Evolutionary conservation across 2,329 filamentous ascomycete genomes (phyloP).

Genomic region (Phialemoniopsis sp.): DNA sequence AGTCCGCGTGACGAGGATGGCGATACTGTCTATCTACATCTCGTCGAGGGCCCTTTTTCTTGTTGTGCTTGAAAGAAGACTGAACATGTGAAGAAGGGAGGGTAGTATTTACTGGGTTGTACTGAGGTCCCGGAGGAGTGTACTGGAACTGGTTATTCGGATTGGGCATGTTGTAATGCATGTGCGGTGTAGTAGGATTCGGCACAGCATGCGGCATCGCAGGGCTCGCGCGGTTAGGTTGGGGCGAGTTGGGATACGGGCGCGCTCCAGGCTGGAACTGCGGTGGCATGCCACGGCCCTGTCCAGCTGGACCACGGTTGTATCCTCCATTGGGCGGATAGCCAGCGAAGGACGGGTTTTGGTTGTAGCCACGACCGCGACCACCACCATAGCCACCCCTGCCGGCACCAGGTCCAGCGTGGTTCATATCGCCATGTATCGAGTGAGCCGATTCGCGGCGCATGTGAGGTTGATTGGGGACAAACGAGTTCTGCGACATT

Average conservation of each 20-base stretch:
- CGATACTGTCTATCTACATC: slow-evolving; percentile 42
- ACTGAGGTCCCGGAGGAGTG: slow-evolving; percentile 45
- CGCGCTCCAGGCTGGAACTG: slow-evolving; percentile 37
- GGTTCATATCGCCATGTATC: slow-evolving; percentile 67
- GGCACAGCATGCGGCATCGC: slow-evolving; percentile 60
- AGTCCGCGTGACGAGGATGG: slow-evolving; percentile 29
- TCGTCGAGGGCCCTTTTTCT: slow-evolving; percentile 41
- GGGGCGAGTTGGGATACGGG: slow-evolving; percentile 61
- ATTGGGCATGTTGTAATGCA: slow-evolving; percentile 62
- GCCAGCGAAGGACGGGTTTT: slow-evolving; percentile 43
- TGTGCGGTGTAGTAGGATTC: slow-evolving; percentile 60
- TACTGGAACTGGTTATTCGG: slow-evolving; percentile 60
- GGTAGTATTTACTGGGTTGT: slow-evolving; percentile 56
- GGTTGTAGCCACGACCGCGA: slow-evolving; percentile 45
- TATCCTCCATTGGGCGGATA: slow-evolving; percentile 32
- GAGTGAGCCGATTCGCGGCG: slow-evolving; percentile 86
- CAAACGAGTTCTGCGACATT: slow-evolving; percentile 56
- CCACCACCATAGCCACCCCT: slow-evolving; percentile 50
- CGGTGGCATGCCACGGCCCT: slow-evolving; percentile 44
- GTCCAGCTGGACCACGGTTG: slow-evolving; percentile 33
- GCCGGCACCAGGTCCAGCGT: slow-evolving; percentile 53
- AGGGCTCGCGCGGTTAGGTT: slow-evolving; percentile 60
- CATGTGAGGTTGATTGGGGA: slow-evolving; percentile 66
- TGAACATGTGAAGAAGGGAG: slow-evolving; percentile 33
- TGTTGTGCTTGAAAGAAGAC: slow-evolving; percentile 30